Base-by-base conservation (phyloP, 345 rosid genomes). In the Euphorbia lathyris region DNA sequence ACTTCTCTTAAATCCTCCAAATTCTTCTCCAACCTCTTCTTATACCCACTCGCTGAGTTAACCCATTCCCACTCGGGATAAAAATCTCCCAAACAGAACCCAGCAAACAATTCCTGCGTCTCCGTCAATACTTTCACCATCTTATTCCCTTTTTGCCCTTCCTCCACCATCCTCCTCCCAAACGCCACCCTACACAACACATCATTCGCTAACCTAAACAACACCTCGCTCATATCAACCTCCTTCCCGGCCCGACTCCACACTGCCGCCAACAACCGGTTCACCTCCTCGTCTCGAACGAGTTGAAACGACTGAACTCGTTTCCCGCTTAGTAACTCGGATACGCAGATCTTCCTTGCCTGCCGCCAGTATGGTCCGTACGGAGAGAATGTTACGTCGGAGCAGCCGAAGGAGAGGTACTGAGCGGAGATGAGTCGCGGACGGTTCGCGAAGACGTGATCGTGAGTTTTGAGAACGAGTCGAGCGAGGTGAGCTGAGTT, bases 331-430 rank as follows among this genome's bases (percentile, higher is more conserved):
- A 83, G 81, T 70, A 80, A 59, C 77, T 83, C 84, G 1, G 80
- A 34, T 6, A 80, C 75, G 59, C 82, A 80, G 36, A 83, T 73
- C 36, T 71, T 83, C 6, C 82, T 66, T 0, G 71, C 82, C 58
- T 80, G 84, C 51, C 79, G 69, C 82, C 81, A 78, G 72, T 78
- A 83, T 1, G 76, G 62, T 7, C 86, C 84, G 67, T 76, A 70
- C 19, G 73, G 80, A 20, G 82, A 80, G 75, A 83, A 83, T 27
- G 77, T 71, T 40, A 78, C 63, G 56, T 83, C 82, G 1, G 84
- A 72, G 69, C 79, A 76, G 62, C 81, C 80, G 22, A 66, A 77
- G 23, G 74, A 80, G 47, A 83, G 80, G 73, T 67, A 70, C 72
- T 10, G 72, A 9, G 80, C 76, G 14, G 80, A 73, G 23, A 78